Evolutionary conservation across 192 early-diverging fungal species (phyloP).

Genomic region (Coemansia sp.): DNA sequence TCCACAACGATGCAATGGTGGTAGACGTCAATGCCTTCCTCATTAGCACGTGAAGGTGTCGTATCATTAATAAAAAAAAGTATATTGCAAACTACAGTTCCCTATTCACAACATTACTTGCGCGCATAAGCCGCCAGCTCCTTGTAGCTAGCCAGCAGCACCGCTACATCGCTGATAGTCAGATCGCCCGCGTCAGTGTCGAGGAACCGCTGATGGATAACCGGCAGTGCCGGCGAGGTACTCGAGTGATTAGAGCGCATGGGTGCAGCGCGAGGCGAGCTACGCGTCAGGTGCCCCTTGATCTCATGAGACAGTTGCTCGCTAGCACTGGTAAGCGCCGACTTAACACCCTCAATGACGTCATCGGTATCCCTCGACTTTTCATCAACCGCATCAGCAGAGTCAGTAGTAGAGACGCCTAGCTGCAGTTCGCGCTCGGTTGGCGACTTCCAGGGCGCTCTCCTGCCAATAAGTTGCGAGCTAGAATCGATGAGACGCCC

Average conservation of each 20-base stretch:
- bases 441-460: slow-evolving; percentile 25
- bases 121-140: slow-evolving; percentile 30
- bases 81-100: too few relatives aligned
- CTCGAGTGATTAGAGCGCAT: not conserved
- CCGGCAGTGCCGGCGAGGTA: not conserved
- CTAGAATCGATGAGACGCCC: slow-evolving; percentile 38
- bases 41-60: slow-evolving; percentile 5
- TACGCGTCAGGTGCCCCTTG: slow-evolving; percentile 32
- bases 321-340: slow-evolving; percentile 26
- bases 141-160: slow-evolving; percentile 41
- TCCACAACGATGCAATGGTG: slow-evolving; percentile 27
- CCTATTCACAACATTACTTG: slow-evolving; percentile 3
- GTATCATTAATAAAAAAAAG: too few relatives aligned
- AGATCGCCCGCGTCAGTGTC: slow-evolving; percentile 14
- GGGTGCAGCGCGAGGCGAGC: not conserved
- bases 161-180: slow-evolving; percentile 35
- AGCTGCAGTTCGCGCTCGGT: slow-evolving; percentile 28
- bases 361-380: not conserved
- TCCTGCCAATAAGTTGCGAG: slow-evolving; percentile 18
- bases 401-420: not conserved
- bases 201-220: slow-evolving; percentile 22
- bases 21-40: slow-evolving; percentile 36
- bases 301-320: slow-evolving; percentile 45
- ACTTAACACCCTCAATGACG: slow-evolving; percentile 23
- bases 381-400: not conserved